Evolutionary conservation across 176 grass and related monocot species (phyloP).

Genomic region (Poa annua): DNA sequence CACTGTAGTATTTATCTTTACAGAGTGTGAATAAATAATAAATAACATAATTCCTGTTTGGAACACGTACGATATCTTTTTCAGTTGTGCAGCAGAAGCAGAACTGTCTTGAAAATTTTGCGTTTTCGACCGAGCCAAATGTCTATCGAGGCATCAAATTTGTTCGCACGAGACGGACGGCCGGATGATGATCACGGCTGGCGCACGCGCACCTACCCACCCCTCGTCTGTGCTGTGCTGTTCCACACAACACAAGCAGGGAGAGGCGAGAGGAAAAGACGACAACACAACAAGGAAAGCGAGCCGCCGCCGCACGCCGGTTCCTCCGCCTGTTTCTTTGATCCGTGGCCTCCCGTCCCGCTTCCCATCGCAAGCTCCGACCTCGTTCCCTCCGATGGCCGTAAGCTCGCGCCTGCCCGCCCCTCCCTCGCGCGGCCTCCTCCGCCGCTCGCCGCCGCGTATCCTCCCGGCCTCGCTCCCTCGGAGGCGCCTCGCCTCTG

Average conservation of each 20-base stretch:
- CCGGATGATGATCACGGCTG: neutral
- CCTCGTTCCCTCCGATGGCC: slow-evolving; percentile 47
- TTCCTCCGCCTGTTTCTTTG: slow-evolving; percentile 33
- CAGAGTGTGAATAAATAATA: no score
- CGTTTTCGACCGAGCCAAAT: neutral
- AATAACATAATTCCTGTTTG: no score
- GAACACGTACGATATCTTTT: neutral
- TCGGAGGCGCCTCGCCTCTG: slow-evolving; percentile 32
- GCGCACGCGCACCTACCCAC: neutral
- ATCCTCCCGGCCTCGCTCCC: slow-evolving; percentile 36
- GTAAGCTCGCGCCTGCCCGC: slow-evolving; percentile 47
- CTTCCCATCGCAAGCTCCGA: slow-evolving; percentile 24
- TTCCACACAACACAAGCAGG: neutral
- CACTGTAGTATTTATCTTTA: no score
- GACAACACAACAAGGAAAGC: neutral
- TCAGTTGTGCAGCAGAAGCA: neutral
- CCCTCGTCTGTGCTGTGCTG: neutral
- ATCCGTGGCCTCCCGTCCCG: slow-evolving; percentile 12
- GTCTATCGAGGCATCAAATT: neutral
- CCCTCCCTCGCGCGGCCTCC: slow-evolving; percentile 47
- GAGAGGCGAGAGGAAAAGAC: slow-evolving; percentile 11
- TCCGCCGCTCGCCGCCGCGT: slow-evolving; percentile 28
- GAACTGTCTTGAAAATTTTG: neutral
- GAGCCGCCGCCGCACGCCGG: slow-evolving; percentile 33
- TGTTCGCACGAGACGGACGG: neutral